Percentiles rank a stretch among this genome's conserved stretches.
phyloP scores from a whole-genome alignment of 2,329 filamentous ascomycete species.

The Chlorencoelia australis region DNA sequence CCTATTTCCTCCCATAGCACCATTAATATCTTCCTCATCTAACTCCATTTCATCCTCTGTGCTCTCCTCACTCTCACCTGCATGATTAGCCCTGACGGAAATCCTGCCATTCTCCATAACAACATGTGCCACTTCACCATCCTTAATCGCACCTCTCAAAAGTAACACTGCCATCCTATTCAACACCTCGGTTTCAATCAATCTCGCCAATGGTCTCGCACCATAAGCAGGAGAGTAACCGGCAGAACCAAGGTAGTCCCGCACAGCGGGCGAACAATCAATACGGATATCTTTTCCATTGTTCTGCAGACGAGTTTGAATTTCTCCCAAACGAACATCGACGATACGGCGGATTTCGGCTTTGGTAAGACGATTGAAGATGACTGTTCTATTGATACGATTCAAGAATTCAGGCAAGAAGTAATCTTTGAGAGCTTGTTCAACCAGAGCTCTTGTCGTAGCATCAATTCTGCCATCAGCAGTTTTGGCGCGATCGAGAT shows the following conservation, averaged over 20 bases:
- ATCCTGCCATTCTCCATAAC: slow-evolving; percentile 73
- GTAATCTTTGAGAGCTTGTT: slow-evolving; percentile 83
- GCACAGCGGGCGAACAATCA: slow-evolving; percentile 71
- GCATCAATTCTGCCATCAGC: slow-evolving; percentile 79
- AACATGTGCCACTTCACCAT: slow-evolving; percentile 76
- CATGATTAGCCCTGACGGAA: slow-evolving; percentile 74
- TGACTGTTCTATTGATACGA: slow-evolving; percentile 90
- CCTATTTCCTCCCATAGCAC: slow-evolving; percentile 37
- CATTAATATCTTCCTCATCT: slow-evolving; percentile 44
- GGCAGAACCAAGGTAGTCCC: slow-evolving; percentile 82
- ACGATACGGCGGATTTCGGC: slow-evolving; percentile 92
- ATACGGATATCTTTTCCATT: slow-evolving; percentile 85
- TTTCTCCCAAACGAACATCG: slow-evolving; percentile 76
- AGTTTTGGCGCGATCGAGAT: slow-evolving; percentile 67
- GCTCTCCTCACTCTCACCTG: slow-evolving; percentile 60
- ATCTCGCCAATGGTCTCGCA: slow-evolving; percentile 73
- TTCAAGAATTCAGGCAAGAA: slow-evolving; percentile 98
- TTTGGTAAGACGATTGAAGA: slow-evolving; percentile 93
- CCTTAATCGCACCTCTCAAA: slow-evolving; percentile 70
- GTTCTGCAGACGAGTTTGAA: slow-evolving; percentile 78
- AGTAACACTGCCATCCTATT: slow-evolving; percentile 90
- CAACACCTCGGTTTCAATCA: slow-evolving; percentile 96
- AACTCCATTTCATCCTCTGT: slow-evolving; percentile 58
- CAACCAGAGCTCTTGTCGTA: slow-evolving; percentile 79
- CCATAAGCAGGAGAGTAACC: slow-evolving; percentile 96